Base-by-base conservation (phyloP, 768 basidiomycete genomes). In the Lactarius trivialis region DNA sequence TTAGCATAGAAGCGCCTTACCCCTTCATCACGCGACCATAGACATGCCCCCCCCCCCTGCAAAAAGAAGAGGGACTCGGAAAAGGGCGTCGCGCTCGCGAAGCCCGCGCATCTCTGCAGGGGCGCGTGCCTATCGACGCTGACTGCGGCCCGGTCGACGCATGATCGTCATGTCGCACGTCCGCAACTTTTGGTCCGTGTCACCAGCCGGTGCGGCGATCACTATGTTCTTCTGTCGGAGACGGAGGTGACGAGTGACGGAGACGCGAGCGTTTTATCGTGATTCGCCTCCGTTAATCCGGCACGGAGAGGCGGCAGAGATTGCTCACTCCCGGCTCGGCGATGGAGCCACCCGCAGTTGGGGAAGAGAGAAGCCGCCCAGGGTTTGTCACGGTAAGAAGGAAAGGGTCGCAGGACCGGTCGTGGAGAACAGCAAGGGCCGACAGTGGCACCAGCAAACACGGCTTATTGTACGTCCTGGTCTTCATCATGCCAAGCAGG, bases 291-390 rank as follows among this genome's bases (percentile, higher is more conserved):
- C 67, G 70, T 4, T 70, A 63, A 17, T 64, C 57, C 11, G 87
- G 82, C 8, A 80, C 78, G 48, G 93, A 68, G 59, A 89, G 77
- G 34, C 93, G 75, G 6, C 93, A 93, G 78, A 0, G 91, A 91
- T 2, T 92, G 81, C 73, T 88, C 15, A 89, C 82, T 0, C 88
- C 84, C 28, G 93, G 90, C 70, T 94, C 52, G 21, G 68, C 63
- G 65, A 88, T 24, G 4, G 21, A 24, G 17, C 39, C 39, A 7
- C 19, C 39, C 39, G 19, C 19, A 39, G 39, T 39, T 39, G 39
- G 7, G 17, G n/a, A n/a, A n/a, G n/a, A n/a, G n/a, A n/a, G n/a
- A n/a, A n/a, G n/a, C n/a, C n/a, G n/a, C n/a, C n/a, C n/a, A n/a
- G n/a, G n/a, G n/a, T n/a, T n/a, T n/a, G n/a, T n/a, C n/a, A n/a